Evolutionary conservation across 2,329 filamentous ascomycete species (phyloP).

Genomic region (Alternaria incomplexa): DNA sequence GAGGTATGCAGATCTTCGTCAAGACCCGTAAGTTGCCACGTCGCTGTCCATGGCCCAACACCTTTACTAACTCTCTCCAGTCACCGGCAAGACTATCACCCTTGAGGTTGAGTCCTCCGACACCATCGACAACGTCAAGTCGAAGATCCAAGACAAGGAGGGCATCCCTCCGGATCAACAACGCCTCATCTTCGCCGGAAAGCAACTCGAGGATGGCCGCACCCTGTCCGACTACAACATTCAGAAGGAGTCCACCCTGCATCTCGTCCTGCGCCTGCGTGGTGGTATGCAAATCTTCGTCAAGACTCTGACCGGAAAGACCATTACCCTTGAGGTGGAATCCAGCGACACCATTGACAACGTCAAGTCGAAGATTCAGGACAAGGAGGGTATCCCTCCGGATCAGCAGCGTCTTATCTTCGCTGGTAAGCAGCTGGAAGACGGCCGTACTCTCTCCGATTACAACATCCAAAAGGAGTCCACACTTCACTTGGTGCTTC

Average conservation of each 20-base stretch:
- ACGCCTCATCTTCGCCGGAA: slow-evolving; percentile 64
- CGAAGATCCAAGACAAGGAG: slow-evolving; percentile 64
- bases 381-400: slow-evolving; percentile 95
- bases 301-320: slow-evolving; percentile 67
- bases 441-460: slow-evolving; percentile 86
- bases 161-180: slow-evolving; percentile 65
- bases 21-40: slow-evolving; percentile 56
- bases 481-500: slow-evolving; percentile 83
- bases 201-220: slow-evolving; percentile 64
- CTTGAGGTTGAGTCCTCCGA: slow-evolving; percentile 50
- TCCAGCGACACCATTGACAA: slow-evolving; percentile 91
- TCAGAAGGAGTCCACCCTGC: slow-evolving; percentile 70
- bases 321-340: slow-evolving; percentile 71
- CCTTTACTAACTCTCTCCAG: slow-evolving; percentile 48
- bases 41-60: slow-evolving; percentile 33
- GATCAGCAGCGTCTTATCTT: slow-evolving; percentile 97
- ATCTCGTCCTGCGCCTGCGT: slow-evolving; percentile 76
- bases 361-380: slow-evolving; percentile 95
- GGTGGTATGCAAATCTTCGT: slow-evolving; percentile 70
- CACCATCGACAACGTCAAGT: slow-evolving; percentile 51
- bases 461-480: slow-evolving; percentile 98
- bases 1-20: slow-evolving; percentile 68
- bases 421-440: slow-evolving; percentile 94
- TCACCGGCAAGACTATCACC: slow-evolving; percentile 64
- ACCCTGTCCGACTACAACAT: slow-evolving; percentile 64